Base-by-base conservation (phyloP, 2,329 filamentous ascomycete species). In the Coleophoma crateriformis region DNA sequence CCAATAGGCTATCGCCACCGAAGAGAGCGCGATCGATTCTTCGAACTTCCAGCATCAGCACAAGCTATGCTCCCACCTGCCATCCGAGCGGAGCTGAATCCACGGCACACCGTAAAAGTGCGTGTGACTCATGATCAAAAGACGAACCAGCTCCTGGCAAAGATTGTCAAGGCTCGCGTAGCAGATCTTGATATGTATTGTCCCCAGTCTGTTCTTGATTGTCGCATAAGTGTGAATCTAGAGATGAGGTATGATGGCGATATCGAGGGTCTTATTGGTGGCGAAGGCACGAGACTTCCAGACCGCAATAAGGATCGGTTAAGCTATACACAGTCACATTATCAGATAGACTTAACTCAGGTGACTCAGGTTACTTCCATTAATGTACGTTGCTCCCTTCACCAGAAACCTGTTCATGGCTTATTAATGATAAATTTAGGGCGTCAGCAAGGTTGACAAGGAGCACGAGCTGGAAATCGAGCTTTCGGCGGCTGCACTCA, bases 261-360 rank as follows among this genome's bases (percentile, higher is more conserved):
- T 2, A 61, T 87, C 0, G 74, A 82, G 7, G 71, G 72, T 19
- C 67, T 83, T 3, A 65, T 71, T 0, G 67, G 74, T 12, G 60
- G 65, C 8, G 73, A 76, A 20, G 67, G 67, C 35, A 59, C 61
- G 12, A 56, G 56, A 4, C 43, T 50, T 57, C 71, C 77, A 7
- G 84, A 89, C 61, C 82, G 91, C 7, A 84, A 82, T 59, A 99
- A 99, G 68, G 91, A 99, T 67, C 82, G 94, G 15, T 74, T 99
- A 64, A 95, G 88, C 64, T 99, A 99, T 69, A 84, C 78, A 10
- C 95, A 97, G 65, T 78, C 90, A 38, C 83, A 82, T 48, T 96
- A 95, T 65, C 88, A 94, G 65, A 79, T 99, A 58, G 94, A 99
- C 68, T 73, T 99, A 46, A 99, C 94, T 0, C 91, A 96, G 66